Conservation (phyloP, 768 basidiomycete genomes). For the Russula virescens region DNA sequence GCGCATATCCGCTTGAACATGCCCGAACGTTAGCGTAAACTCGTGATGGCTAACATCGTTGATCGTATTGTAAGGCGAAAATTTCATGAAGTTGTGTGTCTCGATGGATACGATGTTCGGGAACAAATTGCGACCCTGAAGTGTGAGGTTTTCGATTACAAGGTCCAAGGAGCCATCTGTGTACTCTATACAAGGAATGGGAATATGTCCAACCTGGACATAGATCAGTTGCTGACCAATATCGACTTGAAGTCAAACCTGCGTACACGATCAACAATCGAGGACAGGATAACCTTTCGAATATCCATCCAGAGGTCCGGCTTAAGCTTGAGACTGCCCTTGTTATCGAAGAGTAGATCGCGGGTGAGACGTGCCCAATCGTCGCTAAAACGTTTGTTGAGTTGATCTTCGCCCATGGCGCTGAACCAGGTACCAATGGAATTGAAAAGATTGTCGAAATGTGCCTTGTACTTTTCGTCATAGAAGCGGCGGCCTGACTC, state of each 20-base stretch:
- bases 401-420: constrained; percentile 78
- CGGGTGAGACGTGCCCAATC: constrained; percentile 78
- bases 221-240: background rate
- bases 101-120: constrained; percentile 72
- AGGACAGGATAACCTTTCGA: constrained; percentile 73
- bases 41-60: constrained; percentile 61
- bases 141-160: constrained; percentile 88
- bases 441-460: constrained; percentile 78
- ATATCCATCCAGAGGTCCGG: constrained; percentile 85
- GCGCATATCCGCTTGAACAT: constrained; percentile 91
- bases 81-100: constrained; percentile 76
- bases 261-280: constrained; percentile 64
- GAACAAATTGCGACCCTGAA: constrained; percentile 85
- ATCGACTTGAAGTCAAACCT: background rate
- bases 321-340: constrained; percentile 87
- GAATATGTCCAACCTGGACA: constrained; percentile 64
- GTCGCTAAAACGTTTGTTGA: constrained; percentile 75
- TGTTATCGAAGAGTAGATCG: constrained; percentile 74
- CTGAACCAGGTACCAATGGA: constrained; percentile 73
- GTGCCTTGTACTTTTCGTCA: constrained; percentile 61
- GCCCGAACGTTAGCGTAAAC: constrained; percentile 67
- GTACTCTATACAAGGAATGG: constrained; percentile 93
- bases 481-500: constrained; percentile 77
- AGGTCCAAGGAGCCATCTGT: constrained; percentile 81
- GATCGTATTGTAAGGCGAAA: constrained; percentile 66